Evolutionary conservation across 2,329 filamentous ascomycete species (phyloP).

Genomic region (Colletotrichum shisoi): DNA sequence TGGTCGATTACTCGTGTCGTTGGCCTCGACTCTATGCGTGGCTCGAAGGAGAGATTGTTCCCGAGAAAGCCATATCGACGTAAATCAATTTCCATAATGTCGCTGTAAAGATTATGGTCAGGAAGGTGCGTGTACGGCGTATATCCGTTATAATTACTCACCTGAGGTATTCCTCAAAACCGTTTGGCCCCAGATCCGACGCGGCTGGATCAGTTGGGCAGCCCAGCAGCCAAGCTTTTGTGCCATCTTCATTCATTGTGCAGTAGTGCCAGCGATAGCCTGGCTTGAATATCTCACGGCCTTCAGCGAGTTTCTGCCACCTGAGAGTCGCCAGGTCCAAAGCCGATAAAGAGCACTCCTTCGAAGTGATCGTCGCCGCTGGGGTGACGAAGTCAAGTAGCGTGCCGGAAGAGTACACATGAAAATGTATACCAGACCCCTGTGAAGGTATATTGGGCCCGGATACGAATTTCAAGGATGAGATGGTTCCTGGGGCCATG

Average conservation of each 20-base stretch:
- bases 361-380: constrained; percentile 82
- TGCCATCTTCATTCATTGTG: constrained; percentile 92
- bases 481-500: constrained; percentile 86
- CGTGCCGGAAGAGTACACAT: constrained; percentile 91
- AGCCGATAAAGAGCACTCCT: constrained; percentile 89
- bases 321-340: constrained; percentile 85
- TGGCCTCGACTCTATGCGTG: constrained; percentile 59
- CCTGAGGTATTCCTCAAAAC: constrained; percentile 87
- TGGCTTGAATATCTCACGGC: constrained; percentile 87
- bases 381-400: constrained; percentile 95
- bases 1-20: constrained; percentile 60
- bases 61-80: constrained; percentile 90
- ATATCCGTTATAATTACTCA: constrained; percentile 36
- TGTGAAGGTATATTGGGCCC: constrained; percentile 87
- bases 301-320: constrained; percentile 95
- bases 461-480: constrained; percentile 86
- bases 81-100: constrained; percentile 92
- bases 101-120: constrained; percentile 54
- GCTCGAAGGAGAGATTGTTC: constrained; percentile 71
- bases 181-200: constrained; percentile 71
- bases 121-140: background rate
- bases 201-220: constrained; percentile 77
- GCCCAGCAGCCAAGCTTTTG: constrained; percentile 95
- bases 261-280: constrained; percentile 99
- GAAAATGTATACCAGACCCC: constrained; percentile 91